Percentiles rank a stretch among this genome's conserved stretches.
Conservation (phyloP, 2,329 filamentous ascomycete genomes). For the Thermoascus crustaceus region DNA sequence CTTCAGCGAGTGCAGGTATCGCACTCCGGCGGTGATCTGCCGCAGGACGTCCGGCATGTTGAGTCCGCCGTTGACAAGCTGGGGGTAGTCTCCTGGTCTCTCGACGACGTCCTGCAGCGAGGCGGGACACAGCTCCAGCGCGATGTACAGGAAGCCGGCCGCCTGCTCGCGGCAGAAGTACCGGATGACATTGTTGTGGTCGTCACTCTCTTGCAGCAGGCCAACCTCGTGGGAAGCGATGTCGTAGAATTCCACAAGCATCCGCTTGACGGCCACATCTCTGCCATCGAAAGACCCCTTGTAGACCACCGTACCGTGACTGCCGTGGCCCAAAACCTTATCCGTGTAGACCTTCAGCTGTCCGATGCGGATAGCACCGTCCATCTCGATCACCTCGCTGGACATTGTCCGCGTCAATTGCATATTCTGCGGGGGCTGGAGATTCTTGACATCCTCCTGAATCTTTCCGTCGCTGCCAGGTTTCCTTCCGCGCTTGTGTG, state of each 20-base stretch:
- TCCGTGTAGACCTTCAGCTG: constrained; percentile 54
- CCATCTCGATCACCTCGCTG: constrained; percentile 49
- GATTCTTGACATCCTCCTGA: constrained; percentile 47
- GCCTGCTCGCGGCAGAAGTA: constrained; percentile 91
- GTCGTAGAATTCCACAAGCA: constrained; percentile 93
- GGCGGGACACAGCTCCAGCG: constrained; percentile 85
- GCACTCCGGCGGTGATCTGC: constrained; percentile 82
- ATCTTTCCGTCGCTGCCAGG: constrained; percentile 45
- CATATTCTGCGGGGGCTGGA: constrained; percentile 42
- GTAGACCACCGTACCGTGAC: constrained; percentile 95
- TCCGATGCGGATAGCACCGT: constrained; percentile 55
- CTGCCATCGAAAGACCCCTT: constrained; percentile 89
- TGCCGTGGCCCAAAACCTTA: constrained; percentile 62
- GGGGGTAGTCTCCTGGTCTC: constrained; percentile 57
- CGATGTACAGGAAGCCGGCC: constrained; percentile 89
- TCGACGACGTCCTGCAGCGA: constrained; percentile 88
- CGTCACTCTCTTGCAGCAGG: constrained; percentile 82
- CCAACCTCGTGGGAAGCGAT: constrained; percentile 91
- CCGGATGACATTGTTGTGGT: constrained; percentile 92
- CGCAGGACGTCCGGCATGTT: constrained; percentile 74
- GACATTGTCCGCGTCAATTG: constrained; percentile 46
- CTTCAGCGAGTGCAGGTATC: constrained; percentile 79
- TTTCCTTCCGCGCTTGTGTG: constrained; percentile 49
- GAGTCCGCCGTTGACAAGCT: constrained; percentile 56
- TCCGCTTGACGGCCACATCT: constrained; percentile 90